Conservation (phyloP, 164 flowering plant species). For the Dillenia suffruticosa region DNA sequence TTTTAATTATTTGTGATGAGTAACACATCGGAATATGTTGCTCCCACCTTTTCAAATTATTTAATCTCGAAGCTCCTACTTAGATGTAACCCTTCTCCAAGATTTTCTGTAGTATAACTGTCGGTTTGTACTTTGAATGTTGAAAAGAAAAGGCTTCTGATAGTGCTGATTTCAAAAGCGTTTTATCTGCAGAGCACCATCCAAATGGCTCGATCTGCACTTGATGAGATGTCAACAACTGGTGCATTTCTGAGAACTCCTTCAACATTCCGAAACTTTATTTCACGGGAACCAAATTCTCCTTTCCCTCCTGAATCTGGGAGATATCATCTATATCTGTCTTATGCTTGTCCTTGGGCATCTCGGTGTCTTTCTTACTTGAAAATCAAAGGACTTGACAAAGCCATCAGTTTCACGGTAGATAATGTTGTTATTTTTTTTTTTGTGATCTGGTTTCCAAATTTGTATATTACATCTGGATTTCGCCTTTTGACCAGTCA, state of each 20-base stretch:
- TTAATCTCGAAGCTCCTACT: too few relatives aligned
- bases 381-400: conserved; percentile 85
- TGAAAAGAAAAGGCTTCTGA: too few relatives aligned
- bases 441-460: not conserved
- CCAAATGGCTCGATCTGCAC: conserved; percentile 78
- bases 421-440: not conserved
- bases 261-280: conserved; percentile 72
- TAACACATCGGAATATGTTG: too few relatives aligned
- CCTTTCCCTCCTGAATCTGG: conserved; percentile 77
- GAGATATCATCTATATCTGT: conserved; percentile 87
- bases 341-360: conserved; percentile 99
- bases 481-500: conserved; percentile 34
- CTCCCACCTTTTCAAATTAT: too few relatives aligned
- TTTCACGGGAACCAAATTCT: conserved; percentile 62
- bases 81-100: too few relatives aligned
- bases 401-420: conserved; percentile 80
- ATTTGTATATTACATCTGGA: not conserved
- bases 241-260: conserved; percentile 82
- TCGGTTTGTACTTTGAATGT: too few relatives aligned
- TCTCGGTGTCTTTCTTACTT: conserved; percentile 84
- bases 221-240: conserved; percentile 73
- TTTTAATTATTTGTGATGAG: too few relatives aligned
- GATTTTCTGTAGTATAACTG: too few relatives aligned
- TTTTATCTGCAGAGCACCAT: conserved; percentile 21
- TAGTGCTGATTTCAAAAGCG: too few relatives aligned